A percentile compares a stretch with the other conserved stretches of the same genome.
Conservation (phyloP, 495 filamentous ascomycete species). For the Eremomyces bilateralis region DNA sequence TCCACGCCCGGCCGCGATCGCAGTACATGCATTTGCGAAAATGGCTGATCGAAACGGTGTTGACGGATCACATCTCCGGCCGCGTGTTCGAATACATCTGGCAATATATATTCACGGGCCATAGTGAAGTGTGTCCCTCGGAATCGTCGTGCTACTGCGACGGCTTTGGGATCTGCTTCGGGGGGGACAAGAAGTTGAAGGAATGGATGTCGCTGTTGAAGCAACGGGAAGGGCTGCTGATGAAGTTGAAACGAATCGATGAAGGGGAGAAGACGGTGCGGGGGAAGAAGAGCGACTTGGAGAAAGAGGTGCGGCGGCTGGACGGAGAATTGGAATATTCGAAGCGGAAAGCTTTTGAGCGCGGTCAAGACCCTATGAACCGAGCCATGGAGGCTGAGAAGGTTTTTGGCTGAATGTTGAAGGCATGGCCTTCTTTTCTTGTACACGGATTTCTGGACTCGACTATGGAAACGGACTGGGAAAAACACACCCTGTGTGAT, state of each 20-base stretch:
- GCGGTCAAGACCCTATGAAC: constrained; percentile 28
- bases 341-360: constrained; percentile 25
- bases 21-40: constrained; percentile 40
- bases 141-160: constrained; percentile 50
- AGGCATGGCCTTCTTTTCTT: too few relatives aligned
- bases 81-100: constrained; percentile 52
- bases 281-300: constrained; percentile 16
- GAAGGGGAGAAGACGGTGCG: constrained; percentile 22
- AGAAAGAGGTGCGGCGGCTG: constrained; percentile 18
- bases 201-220: constrained; percentile 20
- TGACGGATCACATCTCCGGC: constrained; percentile 39
- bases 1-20: constrained; percentile 30
- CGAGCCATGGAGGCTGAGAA: constrained; percentile 31
- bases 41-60: constrained; percentile 36
- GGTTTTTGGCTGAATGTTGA: too few relatives aligned
- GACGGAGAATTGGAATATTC: constrained; percentile 19
- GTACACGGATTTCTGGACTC: too few relatives aligned
- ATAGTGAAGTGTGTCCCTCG: constrained; percentile 33
- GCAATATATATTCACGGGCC: constrained; percentile 36
- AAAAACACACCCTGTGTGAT: too few relatives aligned
- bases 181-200: constrained; percentile 26
- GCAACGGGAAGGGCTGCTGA: constrained; percentile 15
- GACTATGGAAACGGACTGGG: too few relatives aligned
- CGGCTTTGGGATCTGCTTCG: constrained; percentile 51
- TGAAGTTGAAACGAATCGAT: constrained; percentile 18